phyloP scores from a whole-genome alignment of 2,329 filamentous ascomycete species.

The Thielaviopsis euricoi region DNA sequence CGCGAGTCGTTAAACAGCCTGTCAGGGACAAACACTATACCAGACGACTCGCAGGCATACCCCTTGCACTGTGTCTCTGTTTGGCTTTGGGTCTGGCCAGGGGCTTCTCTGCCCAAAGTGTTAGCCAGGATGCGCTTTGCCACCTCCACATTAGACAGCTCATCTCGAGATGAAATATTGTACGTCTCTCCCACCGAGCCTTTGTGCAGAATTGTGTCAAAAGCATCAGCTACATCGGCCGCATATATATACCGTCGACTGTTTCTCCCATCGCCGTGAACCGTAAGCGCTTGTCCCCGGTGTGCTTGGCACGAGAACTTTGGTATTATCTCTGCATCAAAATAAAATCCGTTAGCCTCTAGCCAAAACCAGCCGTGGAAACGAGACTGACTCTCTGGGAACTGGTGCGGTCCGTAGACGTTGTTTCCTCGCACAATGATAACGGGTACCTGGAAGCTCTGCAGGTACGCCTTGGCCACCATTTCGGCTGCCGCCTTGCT shows the following conservation, averaged over 20 bases:
- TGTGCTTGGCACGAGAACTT: slow-evolving; percentile 63
- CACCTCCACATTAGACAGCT: slow-evolving; percentile 49
- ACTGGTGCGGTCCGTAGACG: slow-evolving; percentile 72
- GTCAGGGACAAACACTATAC: slow-evolving; percentile 47
- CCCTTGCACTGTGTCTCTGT: too few species aligned
- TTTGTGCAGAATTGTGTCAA: slow-evolving; percentile 70
- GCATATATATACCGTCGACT: slow-evolving; percentile 64
- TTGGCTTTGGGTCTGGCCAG: neutral
- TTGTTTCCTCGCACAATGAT: slow-evolving; percentile 75
- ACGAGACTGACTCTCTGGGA: slow-evolving; percentile 52
- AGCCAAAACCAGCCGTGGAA: too few species aligned
- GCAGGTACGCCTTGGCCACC: slow-evolving; percentile 74
- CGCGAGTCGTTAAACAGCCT: slow-evolving; percentile 63
- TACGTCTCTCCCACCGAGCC: slow-evolving; percentile 61
- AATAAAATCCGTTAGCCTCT: too few species aligned
- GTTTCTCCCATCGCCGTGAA: slow-evolving; percentile 62
- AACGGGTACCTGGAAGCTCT: slow-evolving; percentile 63
- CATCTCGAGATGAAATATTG: slow-evolving; percentile 65
- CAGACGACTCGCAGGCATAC: neutral
- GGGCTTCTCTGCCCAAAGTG: neutral
- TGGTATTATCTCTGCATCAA: slow-evolving; percentile 59
- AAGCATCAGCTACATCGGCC: slow-evolving; percentile 63
- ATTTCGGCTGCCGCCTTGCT: slow-evolving; percentile 72
- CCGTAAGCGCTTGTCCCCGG: slow-evolving; percentile 46
- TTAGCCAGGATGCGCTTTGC: neutral